Evolutionary conservation across 495 filamentous ascomycete genomes (phyloP), one percentile per base, ranked within the genome.

Genomic region (Hypomontagnella submonticulosa): DNA sequence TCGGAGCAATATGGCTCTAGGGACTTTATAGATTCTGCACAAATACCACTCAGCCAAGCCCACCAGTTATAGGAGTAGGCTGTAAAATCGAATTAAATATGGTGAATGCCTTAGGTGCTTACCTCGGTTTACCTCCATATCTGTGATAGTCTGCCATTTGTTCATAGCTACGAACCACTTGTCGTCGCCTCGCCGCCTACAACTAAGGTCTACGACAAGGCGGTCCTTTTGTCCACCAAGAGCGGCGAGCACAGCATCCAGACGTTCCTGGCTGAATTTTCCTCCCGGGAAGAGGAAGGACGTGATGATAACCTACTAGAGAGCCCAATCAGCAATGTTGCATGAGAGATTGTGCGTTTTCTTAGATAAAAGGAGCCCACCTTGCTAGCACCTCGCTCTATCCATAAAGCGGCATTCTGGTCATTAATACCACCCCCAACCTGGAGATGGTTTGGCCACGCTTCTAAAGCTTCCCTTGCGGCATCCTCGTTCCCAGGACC

Each of bases 131-230:
- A 98, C 87, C 70, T 97, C 94, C 88, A 96, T 93, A 72, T 97
- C 91, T 0, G 95, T 98, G 58, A 98, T 88, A 3, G 91, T 94
- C 80, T 97, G 94, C 95, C 95, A 99, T 76, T 96, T 94, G 74
- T 98, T 89, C 92, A 95, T 99, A 38, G 95, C 94, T 27, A 99
- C 94, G 61, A 92, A 89, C 93, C 95, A 99, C 47, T 65, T 84
- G 10, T 85, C 84, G 11, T 85, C 80, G 13, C 83, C 91, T 57
- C 87, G 85, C 42, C 86, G 79, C 41, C 95, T 86, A 71, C 95
- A 99, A 72, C 91, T 96, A 15, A 99, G 83, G 76, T 99, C 95
- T 73, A 99, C 91, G 57, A 99, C 95, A 47, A 99, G 84, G 76
- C 92, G 93, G 49, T 82, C 81, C 67, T 82, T 90, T 73, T 94